phyloP scores from a whole-genome alignment of 371 early-diverging fungal genomes.

The Spraguea lophii region DNA sequence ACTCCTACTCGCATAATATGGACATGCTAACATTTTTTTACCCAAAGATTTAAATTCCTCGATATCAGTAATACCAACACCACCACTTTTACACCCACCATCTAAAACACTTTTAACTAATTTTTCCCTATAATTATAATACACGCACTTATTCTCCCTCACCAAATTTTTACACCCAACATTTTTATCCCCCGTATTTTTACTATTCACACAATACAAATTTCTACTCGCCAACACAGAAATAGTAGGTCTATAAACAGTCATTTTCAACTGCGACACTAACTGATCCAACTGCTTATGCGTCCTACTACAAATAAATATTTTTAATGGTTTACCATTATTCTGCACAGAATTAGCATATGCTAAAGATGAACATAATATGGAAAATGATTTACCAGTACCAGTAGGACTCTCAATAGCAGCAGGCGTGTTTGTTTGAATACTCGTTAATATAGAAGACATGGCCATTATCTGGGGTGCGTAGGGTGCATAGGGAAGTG shows the following conservation, averaged over 20 bases:
- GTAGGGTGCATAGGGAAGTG: slow-evolving; percentile 41
- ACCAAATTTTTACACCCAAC: slow-evolving; percentile 29
- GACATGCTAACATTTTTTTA: slow-evolving; percentile 43
- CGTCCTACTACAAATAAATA: slow-evolving; percentile 43
- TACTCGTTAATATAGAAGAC: slow-evolving; percentile 24
- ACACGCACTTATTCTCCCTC: slow-evolving; percentile 25
- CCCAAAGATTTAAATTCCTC: slow-evolving; percentile 46
- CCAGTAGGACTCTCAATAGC: slow-evolving; percentile 48
- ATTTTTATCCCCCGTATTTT: slow-evolving; percentile 23
- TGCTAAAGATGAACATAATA: slow-evolving; percentile 43
- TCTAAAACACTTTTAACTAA: background rate
- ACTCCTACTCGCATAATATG: slow-evolving; percentile 46
- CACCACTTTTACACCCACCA: slow-evolving; percentile 8
- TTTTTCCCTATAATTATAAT: slow-evolving; percentile 17
- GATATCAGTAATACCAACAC: slow-evolving; percentile 42
- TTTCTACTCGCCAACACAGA: slow-evolving; percentile 34
- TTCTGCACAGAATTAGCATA: slow-evolving; percentile 18
- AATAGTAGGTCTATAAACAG: slow-evolving; percentile 33
- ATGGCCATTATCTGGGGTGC: slow-evolving; percentile 36
- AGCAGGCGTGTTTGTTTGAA: slow-evolving; percentile 16
- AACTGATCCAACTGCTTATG: slow-evolving; percentile 45
- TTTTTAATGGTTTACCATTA: slow-evolving; percentile 13
- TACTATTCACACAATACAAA: slow-evolving; percentile 35
- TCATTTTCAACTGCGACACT: slow-evolving; percentile 29
- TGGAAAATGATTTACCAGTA: slow-evolving; percentile 48